These are phyloP conservation scores for Penicillium paneum DNA, from an alignment of 2,329 filamentous ascomycete species.

Conservation along the genomic window DNA sequence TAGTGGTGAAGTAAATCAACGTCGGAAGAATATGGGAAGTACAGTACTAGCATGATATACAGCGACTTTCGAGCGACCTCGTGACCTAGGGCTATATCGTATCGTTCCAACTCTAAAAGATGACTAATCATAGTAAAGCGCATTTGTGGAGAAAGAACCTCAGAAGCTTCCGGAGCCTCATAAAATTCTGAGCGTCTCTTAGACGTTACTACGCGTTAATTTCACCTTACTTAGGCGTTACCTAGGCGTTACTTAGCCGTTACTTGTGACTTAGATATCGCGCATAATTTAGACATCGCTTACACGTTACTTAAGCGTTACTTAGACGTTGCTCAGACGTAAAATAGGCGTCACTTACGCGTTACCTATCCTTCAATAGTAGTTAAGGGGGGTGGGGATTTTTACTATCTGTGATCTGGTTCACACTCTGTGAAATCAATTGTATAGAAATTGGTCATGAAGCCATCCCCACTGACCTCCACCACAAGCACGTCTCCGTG, in stretches of 20 bases:
- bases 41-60: neutral
- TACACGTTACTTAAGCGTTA: no score
- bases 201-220: no score
- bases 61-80: neutral
- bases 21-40: neutral
- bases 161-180: neutral
- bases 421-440: neutral
- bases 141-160: neutral
- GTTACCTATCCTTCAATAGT: no score
- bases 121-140: neutral
- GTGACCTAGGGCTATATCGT: no score
- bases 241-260: no score
- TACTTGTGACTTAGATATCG: no score
- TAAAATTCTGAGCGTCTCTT: neutral
- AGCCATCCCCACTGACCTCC: neutral
- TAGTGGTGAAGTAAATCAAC: neutral
- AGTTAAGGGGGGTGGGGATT: no score
- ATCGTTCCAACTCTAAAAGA: no score
- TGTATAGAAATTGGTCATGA: neutral
- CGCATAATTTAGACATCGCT: no score
- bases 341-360: no score
- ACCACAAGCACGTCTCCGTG: conserved; percentile 24
- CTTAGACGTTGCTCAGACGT: no score
- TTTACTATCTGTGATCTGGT: neutral
- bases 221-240: no score